Conservation (phyloP, 2,329 filamentous ascomycete species). For the Phialophora chinensis region DNA sequence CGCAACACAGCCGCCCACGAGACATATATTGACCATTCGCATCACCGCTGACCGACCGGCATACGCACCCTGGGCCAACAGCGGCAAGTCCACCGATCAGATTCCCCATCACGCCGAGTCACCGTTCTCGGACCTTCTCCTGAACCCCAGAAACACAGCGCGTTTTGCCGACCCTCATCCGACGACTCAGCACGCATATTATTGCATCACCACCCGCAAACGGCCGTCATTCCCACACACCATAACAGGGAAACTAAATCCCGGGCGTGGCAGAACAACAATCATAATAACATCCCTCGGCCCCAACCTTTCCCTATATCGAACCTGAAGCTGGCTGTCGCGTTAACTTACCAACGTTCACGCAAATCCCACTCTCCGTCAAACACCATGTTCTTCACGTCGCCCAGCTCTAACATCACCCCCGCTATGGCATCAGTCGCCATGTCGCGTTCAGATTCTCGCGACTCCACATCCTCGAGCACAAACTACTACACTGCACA, state of each 20-base stretch:
- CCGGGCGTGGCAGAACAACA: conserved; percentile 28
- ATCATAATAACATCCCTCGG: conserved; percentile 19
- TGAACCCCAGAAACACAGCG: conserved; percentile 12
- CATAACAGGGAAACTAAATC: conserved; percentile 27
- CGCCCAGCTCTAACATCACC: conserved; percentile 38
- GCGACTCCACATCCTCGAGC: conserved; percentile 36
- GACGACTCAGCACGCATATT: conserved; percentile 13
- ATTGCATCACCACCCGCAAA: conserved; percentile 36
- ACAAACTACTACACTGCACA: conserved; percentile 26
- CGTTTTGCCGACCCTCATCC: conserved; percentile 18
- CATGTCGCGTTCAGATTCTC: conserved; percentile 41
- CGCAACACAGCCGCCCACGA: conserved; percentile 17
- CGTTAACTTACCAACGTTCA: conserved; percentile 9
- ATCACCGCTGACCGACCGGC: conserved; percentile 12
- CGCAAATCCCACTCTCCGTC: conserved; percentile 1
- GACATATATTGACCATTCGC: conserved; percentile 22
- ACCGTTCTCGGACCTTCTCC: conserved; percentile 19
- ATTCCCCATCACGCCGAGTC: conserved; percentile 28
- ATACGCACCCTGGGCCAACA: conserved; percentile 2
- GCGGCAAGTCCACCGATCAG: conserved; percentile 30
- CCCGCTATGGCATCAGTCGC: conserved; percentile 38
- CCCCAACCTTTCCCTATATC: conserved; percentile 13
- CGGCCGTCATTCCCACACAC: conserved; percentile 15
- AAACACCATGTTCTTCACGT: conserved; percentile 39
- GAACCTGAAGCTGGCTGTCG: conserved; percentile 24